Evolutionary conservation across 2,329 filamentous ascomycete genomes (phyloP), one percentile per base, ranked within the genome.

Genomic region (Delphinella strobiligena): DNA sequence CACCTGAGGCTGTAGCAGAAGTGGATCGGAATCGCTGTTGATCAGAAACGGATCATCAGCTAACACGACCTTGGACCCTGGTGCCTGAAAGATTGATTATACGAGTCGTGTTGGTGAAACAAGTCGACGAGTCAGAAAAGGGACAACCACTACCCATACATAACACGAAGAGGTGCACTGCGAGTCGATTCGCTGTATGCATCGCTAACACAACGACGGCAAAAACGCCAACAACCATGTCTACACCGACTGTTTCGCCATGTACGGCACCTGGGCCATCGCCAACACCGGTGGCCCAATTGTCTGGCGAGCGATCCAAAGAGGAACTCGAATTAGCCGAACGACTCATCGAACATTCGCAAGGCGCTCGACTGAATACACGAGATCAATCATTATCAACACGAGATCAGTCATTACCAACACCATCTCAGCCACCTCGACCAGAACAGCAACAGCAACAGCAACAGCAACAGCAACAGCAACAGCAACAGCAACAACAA

Each of bases 251-350:
- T 24, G 36, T 35, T 5, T 12, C 41, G 19, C 41, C 37, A 15
- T 29, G 32, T n/a, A 19, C 37, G n/a, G 19, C 36, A 36, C 19
- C 15, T 14, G 14, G 36, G 10, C 31, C 32, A 2, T 32, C 36
- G 9, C 19, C 19, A 14, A 19, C 31, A 14, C 33, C 41, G 12
- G 17, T 32, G 12, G 58, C 61, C 38, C 53, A 59, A 12, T 41
- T 64, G n/a, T 59, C 61, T 16, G 51, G 61, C 31, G 58, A 67
- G 41, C 62, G 62, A 3, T 69, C 67, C 40, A 61, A 61, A 47
- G 62, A 69, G 53, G 67, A 71, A 47, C 55, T 69, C 18, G 67
- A 70, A 49, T 60, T 65, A 51, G 68, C 68, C 10, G 60, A 63
- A 45, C 63, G 64, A 45, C 61, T 71, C 18, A 57, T 69, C 30